A percentile compares a stretch with the other conserved stretches of the same genome.
These are phyloP conservation scores for Tinospora cordifolia DNA, from an alignment of 164 flowering plant genomes.

Conservation along the genomic window DNA sequence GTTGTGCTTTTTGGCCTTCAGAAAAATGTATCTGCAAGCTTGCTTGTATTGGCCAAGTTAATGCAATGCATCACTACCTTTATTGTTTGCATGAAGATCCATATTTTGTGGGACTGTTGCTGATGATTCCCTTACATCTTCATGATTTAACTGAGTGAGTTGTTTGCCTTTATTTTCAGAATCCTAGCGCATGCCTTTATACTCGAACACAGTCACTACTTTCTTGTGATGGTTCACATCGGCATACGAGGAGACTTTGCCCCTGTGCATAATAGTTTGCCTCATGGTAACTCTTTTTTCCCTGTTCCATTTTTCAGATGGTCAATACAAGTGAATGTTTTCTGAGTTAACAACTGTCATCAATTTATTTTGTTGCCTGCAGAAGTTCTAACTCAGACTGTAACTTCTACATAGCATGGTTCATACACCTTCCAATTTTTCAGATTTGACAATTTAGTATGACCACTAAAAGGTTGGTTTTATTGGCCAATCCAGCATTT, in stretches of 20 bases:
- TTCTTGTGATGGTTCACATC: slow-evolving; percentile 85
- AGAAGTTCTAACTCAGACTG: neutral
- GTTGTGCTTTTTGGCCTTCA: no score
- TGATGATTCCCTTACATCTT: neutral
- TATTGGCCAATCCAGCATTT: neutral
- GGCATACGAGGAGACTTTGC: slow-evolving; percentile 81
- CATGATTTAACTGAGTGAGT: neutral
- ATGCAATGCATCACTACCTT: neutral
- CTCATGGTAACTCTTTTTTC: slow-evolving; percentile 20
- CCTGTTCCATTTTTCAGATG: neutral
- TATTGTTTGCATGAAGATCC: neutral
- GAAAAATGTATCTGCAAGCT: no score
- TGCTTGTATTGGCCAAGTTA: neutral
- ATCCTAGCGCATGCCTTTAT: slow-evolving; percentile 89
- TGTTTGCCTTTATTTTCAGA: slow-evolving; percentile 36
- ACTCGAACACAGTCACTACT: slow-evolving; percentile 47
- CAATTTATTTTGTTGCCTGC: neutral
- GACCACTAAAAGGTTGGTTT: neutral
- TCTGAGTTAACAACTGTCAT: neutral
- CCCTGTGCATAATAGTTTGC: slow-evolving; percentile 63
- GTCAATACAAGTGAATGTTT: neutral
- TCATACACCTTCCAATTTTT: neutral
- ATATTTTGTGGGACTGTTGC: neutral
- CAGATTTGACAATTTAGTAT: neutral
- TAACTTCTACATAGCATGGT: neutral